Conservation (phyloP, 164 flowering plant species). For the Magnolia sinica region DNA sequence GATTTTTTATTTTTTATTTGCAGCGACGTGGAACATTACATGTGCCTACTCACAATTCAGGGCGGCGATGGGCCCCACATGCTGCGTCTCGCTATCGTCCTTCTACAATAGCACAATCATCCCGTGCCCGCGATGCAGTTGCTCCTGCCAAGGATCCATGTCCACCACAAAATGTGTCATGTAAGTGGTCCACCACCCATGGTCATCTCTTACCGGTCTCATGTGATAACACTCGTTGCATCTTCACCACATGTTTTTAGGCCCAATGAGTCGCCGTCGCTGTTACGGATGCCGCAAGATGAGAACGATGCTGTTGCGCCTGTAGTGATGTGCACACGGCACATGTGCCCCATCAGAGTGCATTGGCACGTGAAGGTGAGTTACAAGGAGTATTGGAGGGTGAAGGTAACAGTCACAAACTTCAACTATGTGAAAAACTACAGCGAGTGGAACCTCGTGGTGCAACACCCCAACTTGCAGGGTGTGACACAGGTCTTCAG, state of each 20-base stretch:
- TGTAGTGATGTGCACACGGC: conserved; percentile 49
- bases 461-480: conserved; percentile 61
- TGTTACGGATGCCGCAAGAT: conserved; percentile 33
- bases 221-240: background rate
- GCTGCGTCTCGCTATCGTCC: conserved; percentile 77
- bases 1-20: conserved; percentile 5
- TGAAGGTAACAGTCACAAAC: conserved; percentile 62
- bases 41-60: conserved; percentile 56
- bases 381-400: conserved; percentile 70
- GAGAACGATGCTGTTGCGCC: conserved; percentile 20
- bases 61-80: conserved; percentile 50
- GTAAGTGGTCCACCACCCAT: conserved; percentile 22
- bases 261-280: conserved; percentile 27
- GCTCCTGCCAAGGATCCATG: conserved; percentile 48
- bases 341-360: conserved; percentile 75
- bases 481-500: conserved; percentile 60
- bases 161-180: conserved; percentile 36
- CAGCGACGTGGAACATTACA: conserved; percentile 67
- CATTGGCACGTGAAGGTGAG: conserved; percentile 86
- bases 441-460: conserved; percentile 64
- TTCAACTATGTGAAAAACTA: conserved; percentile 55
- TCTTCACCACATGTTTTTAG: conserved; percentile 23
- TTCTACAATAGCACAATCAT: conserved; percentile 56
- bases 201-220: background rate
- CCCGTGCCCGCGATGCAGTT: conserved; percentile 70